Base-by-base conservation (phyloP, 1,284 basidiomycete genomes). In the Clitocybe nebularis region DNA sequence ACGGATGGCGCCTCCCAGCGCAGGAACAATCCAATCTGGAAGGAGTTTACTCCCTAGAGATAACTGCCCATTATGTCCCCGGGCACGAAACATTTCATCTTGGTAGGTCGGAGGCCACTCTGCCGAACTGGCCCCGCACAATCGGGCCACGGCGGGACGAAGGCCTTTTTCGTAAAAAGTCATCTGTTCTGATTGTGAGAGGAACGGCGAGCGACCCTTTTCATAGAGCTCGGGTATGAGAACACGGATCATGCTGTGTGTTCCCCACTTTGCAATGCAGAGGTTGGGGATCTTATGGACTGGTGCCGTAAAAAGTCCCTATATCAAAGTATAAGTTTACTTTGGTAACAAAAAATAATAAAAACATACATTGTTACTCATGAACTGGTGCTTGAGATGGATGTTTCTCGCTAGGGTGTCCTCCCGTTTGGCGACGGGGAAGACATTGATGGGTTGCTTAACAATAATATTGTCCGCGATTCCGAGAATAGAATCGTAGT, bases 251-350 rank as follows among this genome's bases (percentile, higher is more conserved):
- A 48, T 36, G 20, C 49, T 49, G 17, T 49, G 53, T 0, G 23
- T 30, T 0, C 41, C 49, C 51, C 55, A 62, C 16, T 53, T 53
- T 1, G 35, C 56, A 23, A 62, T 22, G 17, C 50, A 47, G 2
- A 58, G 26, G 39, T 63, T 63, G 1, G 60, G 60, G 2, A 61
- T 49, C 9, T 46, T 46, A 41, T 61, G 61, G 1, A 60, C 14
- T 0, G 50, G 51, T 10, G 46, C 39, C 3, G 37, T 30, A 7
- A 44, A 24, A 6, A 7, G 6, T 11, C 40, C 46, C 47, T 55
- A n/a, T n/a, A n/a, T n/a, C n/a, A n/a, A n/a, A n/a, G n/a, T n/a
- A n/a, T n/a, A n/a, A n/a, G n/a, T n/a, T 16, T 16, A 32, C 9
- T 5, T 5, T 30, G 4, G 2, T 3, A 3, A 16, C 3, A 13